Conservation (phyloP, 495 filamentous ascomycete species). For the Coniosporium apollinis region DNA sequence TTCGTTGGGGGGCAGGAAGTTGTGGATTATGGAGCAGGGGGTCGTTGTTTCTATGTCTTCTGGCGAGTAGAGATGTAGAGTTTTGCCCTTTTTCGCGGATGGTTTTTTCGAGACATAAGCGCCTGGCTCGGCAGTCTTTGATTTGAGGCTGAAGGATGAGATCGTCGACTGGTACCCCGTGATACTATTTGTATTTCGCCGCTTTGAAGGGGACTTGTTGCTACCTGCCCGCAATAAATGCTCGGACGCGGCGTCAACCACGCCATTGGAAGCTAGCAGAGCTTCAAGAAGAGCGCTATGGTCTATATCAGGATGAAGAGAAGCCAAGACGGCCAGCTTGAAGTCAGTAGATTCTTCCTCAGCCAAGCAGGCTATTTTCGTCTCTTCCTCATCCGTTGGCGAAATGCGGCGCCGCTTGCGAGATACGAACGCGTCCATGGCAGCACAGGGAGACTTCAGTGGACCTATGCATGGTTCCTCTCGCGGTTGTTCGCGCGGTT, state of each 20-base stretch:
- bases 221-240: background rate
- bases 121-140: background rate
- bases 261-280: conserved; percentile 60
- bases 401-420: conserved; percentile 32
- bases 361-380: background rate
- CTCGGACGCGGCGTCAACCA: conserved; percentile 43
- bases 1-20: conserved; percentile 56
- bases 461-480: no score
- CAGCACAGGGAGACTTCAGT: no score
- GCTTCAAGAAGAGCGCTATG: conserved; percentile 58
- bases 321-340: conserved; percentile 69
- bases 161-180: conserved; percentile 19
- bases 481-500: no score
- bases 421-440: conserved; percentile 46
- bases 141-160: conserved; percentile 9
- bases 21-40: conserved; percentile 80
- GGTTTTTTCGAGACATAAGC: conserved; percentile 17
- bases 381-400: conserved; percentile 3
- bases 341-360: conserved; percentile 54
- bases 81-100: conserved; percentile 59
- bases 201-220: background rate
- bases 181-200: background rate
- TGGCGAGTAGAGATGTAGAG: conserved; percentile 65
- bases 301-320: conserved; percentile 47
- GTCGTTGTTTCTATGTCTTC: conserved; percentile 63